Evolutionary conservation across 805 yeast species (phyloP).

Genomic region (Nakazawaea molendinolei): DNA sequence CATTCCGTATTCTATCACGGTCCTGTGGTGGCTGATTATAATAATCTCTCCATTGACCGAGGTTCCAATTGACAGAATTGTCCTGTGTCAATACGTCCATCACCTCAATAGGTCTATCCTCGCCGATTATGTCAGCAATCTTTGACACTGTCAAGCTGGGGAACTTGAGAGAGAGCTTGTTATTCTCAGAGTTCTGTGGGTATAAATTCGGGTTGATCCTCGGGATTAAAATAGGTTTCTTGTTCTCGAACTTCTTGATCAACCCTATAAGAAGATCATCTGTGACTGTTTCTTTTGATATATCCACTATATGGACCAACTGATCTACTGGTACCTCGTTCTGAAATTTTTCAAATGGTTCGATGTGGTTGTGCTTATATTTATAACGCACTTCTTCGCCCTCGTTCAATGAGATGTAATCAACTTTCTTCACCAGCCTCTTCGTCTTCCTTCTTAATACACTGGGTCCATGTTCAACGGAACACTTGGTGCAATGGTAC

Average conservation of each 20-base stretch:
- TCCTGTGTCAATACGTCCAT: constrained; percentile 88
- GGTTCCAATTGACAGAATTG: constrained; percentile 57
- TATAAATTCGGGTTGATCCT: constrained; percentile 13
- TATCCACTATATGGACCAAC: constrained; percentile 22
- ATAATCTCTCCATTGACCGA: constrained; percentile 71
- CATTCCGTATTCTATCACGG: constrained; percentile 69
- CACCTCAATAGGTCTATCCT: constrained; percentile 60
- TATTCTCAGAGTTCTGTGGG: constrained; percentile 7
- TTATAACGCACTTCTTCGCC: constrained; percentile 50
- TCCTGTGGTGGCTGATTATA: constrained; percentile 36
- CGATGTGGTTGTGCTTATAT: constrained; percentile 55
- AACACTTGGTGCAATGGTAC: constrained; percentile 54
- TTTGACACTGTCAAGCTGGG: constrained; percentile 55
- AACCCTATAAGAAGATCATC: constrained; percentile 19
- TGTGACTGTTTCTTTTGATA: constrained; percentile 18
- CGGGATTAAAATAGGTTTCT: constrained; percentile 25
- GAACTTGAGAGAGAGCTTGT: constrained; percentile 18
- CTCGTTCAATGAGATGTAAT: constrained; percentile 72
- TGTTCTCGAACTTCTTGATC: constrained; percentile 21
- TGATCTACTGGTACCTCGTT: constrained; percentile 20
- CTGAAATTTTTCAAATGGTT: constrained; percentile 23
- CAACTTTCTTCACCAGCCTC: constrained; percentile 48
- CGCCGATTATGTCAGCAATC: constrained; percentile 56
- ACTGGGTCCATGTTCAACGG: constrained; percentile 39
- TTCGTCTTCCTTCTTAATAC: constrained; percentile 44